Base-by-base conservation (phyloP, 768 basidiomycete genomes). In the Dictyophora rubrovolvata region DNA sequence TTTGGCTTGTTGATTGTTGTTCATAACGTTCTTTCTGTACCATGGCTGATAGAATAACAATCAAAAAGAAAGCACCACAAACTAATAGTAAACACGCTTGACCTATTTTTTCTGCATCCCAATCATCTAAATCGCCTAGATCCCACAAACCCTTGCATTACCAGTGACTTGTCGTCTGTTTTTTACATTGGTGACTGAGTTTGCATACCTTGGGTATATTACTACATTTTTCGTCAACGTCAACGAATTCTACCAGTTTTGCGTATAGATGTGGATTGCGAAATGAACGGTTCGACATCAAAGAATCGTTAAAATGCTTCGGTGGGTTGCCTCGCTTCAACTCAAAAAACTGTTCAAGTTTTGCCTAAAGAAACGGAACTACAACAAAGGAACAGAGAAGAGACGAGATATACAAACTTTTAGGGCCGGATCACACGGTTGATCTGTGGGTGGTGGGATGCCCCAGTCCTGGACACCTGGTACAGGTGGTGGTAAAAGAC, bases 221-320 rank as follows among this genome's bases (percentile, higher is more conserved):
- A 1, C 86, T 87, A n/a, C 82, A 74, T 16, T 85, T 81, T 69
- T 98, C 95, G 66, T 95, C 86, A 16, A 94, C 87, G 60, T 88
- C 87, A 16, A 96, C 85, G 68, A 94, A 96, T 67, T 96, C 91
- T 62, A 99, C 94, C 1, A 99, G 82, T 65, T 93, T 93, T 12
- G 89, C 77, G 70, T 95, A 96, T n/a, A 98, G 81, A 67, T 96
- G 91, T 0, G 95, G 95, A 67, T 99, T 99, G 23, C 93, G 84
- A 72, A 98, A 99, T 4, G 92, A 85, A 48, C 91, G 85, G 64
- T 89, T 91, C 8, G 85, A 82, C 85, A 97, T 91, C 47, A 99
- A 79, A 1, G 90, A 90, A 70, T 96, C 93, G 69, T 98, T 99
- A 75, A 96, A 97, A 70, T 96, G 93, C 64, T 85, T 84, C 1